Percentiles rank a stretch among this genome's conserved stretches.
These are phyloP conservation scores for Bipolaris bicolor DNA, from an alignment of 2,329 filamentous ascomycete species.

Conservation along the genomic window DNA sequence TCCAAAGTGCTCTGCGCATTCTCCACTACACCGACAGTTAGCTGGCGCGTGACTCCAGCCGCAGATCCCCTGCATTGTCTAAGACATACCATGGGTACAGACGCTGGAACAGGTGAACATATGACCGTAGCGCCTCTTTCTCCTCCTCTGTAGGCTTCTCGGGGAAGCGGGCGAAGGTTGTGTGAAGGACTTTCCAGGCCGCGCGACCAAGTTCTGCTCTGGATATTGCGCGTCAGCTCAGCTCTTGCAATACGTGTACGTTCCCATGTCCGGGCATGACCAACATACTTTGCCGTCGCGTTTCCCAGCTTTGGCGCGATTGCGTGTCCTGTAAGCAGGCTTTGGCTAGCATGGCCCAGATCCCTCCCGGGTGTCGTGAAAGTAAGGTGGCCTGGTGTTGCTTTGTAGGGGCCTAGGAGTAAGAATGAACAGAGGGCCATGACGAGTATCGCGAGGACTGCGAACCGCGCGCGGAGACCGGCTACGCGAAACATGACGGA, in stretches of 20 bases:
- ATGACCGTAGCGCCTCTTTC: constrained; percentile 63
- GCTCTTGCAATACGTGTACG: constrained; percentile 12
- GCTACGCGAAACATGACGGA: constrained; percentile 38
- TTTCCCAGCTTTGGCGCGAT: constrained; percentile 85
- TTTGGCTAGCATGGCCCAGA: constrained; percentile 29
- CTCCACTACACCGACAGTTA: constrained; percentile 57
- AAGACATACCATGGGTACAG: constrained; percentile 65
- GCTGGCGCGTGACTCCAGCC: constrained; percentile 29
- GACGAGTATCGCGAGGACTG: constrained; percentile 58
- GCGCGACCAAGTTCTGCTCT: constrained; percentile 69
- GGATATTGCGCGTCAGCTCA: constrained; percentile 28
- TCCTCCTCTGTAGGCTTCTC: constrained; percentile 67
- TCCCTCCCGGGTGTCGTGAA: constrained; percentile 23
- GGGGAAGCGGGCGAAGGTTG: constrained; percentile 69
- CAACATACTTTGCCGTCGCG: constrained; percentile 70
- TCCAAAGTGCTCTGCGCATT: constrained; percentile 69
- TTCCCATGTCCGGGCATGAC: constrained; percentile 11
- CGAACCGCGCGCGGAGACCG: constrained; percentile 45
- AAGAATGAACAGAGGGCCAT: constrained; percentile 64
- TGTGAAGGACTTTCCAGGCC: constrained; percentile 71
- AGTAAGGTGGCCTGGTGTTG: constrained; percentile 39
- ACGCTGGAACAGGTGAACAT: constrained; percentile 68
- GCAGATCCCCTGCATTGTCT: constrained; percentile 20
- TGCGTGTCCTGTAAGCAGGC: constrained; percentile 66
- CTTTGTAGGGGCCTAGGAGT: constrained; percentile 64